These are phyloP conservation scores for Baeospora myosura DNA, from an alignment of 1,284 basidiomycete species.

Conservation along the genomic window DNA sequence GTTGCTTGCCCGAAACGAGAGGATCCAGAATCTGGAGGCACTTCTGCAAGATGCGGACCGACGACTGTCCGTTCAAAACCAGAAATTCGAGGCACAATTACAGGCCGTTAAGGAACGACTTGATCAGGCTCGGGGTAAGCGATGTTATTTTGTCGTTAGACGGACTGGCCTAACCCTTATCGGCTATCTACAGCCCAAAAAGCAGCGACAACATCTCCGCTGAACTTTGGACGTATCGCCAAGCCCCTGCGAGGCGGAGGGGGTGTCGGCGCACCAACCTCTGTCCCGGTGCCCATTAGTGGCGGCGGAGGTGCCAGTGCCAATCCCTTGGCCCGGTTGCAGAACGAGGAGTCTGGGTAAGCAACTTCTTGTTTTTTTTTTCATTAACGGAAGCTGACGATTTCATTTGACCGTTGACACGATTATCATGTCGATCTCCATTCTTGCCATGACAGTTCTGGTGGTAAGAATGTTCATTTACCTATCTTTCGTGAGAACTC, in stretches of 20 bases:
- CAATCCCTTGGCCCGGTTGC: slow-evolving; percentile 62
- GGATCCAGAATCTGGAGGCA: slow-evolving; percentile 92
- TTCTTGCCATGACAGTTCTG: slow-evolving; percentile 27
- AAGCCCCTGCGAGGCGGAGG: slow-evolving; percentile 93
- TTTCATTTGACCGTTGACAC: slow-evolving; percentile 16
- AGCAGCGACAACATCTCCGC: slow-evolving; percentile 56
- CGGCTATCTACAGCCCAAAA: slow-evolving; percentile 59
- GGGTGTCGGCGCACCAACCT: slow-evolving; percentile 42
- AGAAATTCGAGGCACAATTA: slow-evolving; percentile 91
- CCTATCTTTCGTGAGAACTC: not conserved
- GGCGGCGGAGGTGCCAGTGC: slow-evolving; percentile 36
- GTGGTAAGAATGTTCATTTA: slow-evolving; percentile 23
- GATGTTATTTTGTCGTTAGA: slow-evolving; percentile 3
- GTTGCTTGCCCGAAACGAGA: slow-evolving; percentile 90
- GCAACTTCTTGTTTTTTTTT: slow-evolving; percentile 29
- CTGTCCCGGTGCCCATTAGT: slow-evolving; percentile 36
- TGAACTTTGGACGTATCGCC: slow-evolving; percentile 90
- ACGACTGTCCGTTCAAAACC: slow-evolving; percentile 83
- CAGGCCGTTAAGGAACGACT: slow-evolving; percentile 88
- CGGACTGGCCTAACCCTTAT: slow-evolving; percentile 5
- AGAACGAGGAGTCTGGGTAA: slow-evolving; percentile 75
- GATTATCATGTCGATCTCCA: slow-evolving; percentile 7
- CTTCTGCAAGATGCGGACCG: slow-evolving; percentile 91
- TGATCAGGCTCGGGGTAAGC: slow-evolving; percentile 83
- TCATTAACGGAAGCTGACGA: slow-evolving; percentile 13